phyloP scores from a whole-genome alignment of 768 basidiomycete genomes.

The Boletus rubescentipes region DNA sequence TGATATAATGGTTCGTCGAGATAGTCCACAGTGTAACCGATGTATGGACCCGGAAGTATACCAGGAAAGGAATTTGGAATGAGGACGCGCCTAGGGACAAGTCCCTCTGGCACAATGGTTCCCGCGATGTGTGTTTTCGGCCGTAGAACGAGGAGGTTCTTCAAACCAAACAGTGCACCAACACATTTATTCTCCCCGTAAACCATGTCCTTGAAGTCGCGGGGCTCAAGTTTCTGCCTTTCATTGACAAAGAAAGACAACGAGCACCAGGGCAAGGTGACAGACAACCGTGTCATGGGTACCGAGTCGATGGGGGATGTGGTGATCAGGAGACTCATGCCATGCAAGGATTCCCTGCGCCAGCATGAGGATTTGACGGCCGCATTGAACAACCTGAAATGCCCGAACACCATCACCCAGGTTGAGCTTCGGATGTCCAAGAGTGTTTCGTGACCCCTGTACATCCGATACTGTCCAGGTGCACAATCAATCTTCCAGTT shows the following conservation, averaged over 20 bases:
- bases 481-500: conserved; percentile 20
- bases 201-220: conserved; percentile 38
- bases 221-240: conserved; percentile 32
- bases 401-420: too few species aligned
- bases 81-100: conserved; percentile 21
- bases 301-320: not conserved
- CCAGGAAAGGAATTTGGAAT: conserved; percentile 7
- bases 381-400: too few species aligned
- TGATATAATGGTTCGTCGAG: not conserved
- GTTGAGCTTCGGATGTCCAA: conserved; percentile 10
- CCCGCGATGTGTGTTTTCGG: too few species aligned
- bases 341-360: too few species aligned
- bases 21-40: too few species aligned
- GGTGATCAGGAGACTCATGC: not conserved
- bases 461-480: not conserved
- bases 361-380: too few species aligned
- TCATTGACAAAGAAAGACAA: too few species aligned
- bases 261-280: conserved; percentile 21
- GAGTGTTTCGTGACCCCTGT: conserved; percentile 3
- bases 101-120: too few species aligned
- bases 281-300: not conserved
- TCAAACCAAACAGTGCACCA: conserved; percentile 24
- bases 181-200: conserved; percentile 37
- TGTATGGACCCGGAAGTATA: too few species aligned
- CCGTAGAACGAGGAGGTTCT: too few species aligned